Evolutionary conservation across 352 stramenopile genomes (phyloP), one percentile per base, ranked within the genome.

Genomic region (Thalassiosira delicatula): DNA sequence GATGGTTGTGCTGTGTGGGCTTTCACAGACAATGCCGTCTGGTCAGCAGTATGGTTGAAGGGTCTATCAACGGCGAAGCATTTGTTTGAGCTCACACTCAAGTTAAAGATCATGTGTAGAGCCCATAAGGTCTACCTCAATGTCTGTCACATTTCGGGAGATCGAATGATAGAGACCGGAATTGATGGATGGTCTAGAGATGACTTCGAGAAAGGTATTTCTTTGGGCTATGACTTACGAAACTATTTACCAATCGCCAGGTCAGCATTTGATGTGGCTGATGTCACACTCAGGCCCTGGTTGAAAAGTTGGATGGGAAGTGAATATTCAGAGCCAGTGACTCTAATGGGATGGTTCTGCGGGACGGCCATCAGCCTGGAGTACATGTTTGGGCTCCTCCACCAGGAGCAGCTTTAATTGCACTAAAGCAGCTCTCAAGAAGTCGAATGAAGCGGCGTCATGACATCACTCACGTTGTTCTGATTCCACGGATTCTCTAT

Each of bases 1-100:
- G 76, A 84, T 70, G 76, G 76, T 1, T 84, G 62, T 68, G 76
- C 74, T 25, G 23, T 79, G 0, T 84, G 67, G 76, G 25, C 11
- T 17, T 37, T 30, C 32, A 75, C 56, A 5, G 66, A 83, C 35
- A 83, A 83, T 65, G n/a, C 66, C 12, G 68, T 78, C 17, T 83
- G 44, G 44, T 76, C 54, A 25, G 30, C 49, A 37, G 69, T 79
- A 9, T 80, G 32, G 25, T 62, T 19, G 3, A 75, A 84, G 62
- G 76, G 74, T 0, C 27, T 67, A 12, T 77, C 65, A 0, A 66
- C 65, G 12, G 37, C 74, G 0, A 70, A 65, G 23, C 63, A 77
- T 25, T 37, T 82, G 8, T 76, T 75, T 25, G 21, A 73, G 0
- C 23, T 79, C 23, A 60, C 73, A 12, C 21, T 79, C 21, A 60